Evolutionary conservation across 2,329 filamentous ascomycete species (phyloP).

Genomic region (Aspergillus terreus): DNA sequence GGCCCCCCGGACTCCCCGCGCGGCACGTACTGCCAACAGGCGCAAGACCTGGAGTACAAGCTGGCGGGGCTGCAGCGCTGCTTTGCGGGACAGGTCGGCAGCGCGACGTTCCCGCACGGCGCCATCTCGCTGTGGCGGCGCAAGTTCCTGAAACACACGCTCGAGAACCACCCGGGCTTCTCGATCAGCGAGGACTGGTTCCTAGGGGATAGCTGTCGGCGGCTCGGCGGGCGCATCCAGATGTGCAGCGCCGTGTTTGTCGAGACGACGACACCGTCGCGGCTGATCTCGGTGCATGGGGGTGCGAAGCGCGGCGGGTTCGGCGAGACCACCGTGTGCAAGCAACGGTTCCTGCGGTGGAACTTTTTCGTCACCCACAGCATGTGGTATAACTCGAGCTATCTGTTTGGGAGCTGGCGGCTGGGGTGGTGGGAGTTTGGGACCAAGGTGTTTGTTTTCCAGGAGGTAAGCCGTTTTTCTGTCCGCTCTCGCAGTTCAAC

Average conservation of each 20-base stretch:
- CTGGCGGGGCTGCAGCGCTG: conserved; percentile 45
- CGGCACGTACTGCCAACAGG: conserved; percentile 42
- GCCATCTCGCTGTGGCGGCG: conserved; percentile 50
- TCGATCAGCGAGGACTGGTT: conserved; percentile 52
- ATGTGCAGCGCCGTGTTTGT: conserved; percentile 52
- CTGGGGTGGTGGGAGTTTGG: conserved; percentile 49
- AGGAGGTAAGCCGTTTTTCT: conserved; percentile 30
- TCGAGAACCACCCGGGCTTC: conserved; percentile 49
- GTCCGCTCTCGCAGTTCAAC: too few species aligned
- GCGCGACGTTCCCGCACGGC: conserved; percentile 50
- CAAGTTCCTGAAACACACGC: conserved; percentile 44
- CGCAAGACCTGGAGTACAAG: conserved; percentile 53
- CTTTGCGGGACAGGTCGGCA: conserved; percentile 44
- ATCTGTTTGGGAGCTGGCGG: conserved; percentile 47
- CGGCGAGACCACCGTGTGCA: conserved; percentile 53
- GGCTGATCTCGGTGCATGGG: conserved; percentile 39
- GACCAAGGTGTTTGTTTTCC: conserved; percentile 48
- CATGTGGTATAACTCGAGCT: conserved; percentile 47
- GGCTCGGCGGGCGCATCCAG: conserved; percentile 44
- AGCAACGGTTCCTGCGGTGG: conserved; percentile 50
- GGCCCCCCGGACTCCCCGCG: conserved; percentile 30
- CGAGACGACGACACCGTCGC: conserved; percentile 48
- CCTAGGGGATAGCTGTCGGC: conserved; percentile 47
- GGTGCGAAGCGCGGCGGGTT: conserved; percentile 45
- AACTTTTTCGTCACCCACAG: conserved; percentile 52